phyloP scores from a whole-genome alignment of 208 protist species.

The Crithidia fasciculata region DNA sequence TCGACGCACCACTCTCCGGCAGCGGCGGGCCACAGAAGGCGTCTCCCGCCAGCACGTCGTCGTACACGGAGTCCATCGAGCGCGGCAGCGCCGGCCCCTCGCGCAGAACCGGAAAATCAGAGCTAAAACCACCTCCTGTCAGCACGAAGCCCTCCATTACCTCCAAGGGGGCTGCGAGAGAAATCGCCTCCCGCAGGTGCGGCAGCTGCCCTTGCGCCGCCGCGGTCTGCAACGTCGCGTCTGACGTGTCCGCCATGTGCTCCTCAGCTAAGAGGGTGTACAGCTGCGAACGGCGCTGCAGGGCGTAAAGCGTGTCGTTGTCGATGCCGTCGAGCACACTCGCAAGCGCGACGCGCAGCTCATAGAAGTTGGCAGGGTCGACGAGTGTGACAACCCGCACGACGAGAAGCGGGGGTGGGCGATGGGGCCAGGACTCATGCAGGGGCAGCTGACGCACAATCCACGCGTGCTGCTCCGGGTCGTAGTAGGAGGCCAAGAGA shows the following conservation, averaged over 20 bases:
- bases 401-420: conserved; percentile 25
- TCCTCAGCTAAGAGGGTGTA: conserved; percentile 21
- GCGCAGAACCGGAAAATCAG: conserved; percentile 58
- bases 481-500: conserved; percentile 63
- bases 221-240: conserved; percentile 7
- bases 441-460: conserved; percentile 53
- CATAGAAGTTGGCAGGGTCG: conserved; percentile 50
- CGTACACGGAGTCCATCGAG: conserved; percentile 30
- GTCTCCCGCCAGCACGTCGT: conserved; percentile 19
- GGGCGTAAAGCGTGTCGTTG: conserved; percentile 39
- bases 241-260: conserved; percentile 19
- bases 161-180: conserved; percentile 38
- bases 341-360: conserved; percentile 44
- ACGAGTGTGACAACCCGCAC: conserved; percentile 49
- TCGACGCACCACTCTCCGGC: not conserved
- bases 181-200: conserved; percentile 23
- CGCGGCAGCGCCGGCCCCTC: conserved; percentile 37
- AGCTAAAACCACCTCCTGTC: conserved; percentile 60
- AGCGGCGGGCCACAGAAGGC: conserved; percentile 20
- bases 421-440: conserved; percentile 24
- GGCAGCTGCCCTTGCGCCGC: conserved; percentile 18
- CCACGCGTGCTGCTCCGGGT: conserved; percentile 52
- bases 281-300: conserved; percentile 41
- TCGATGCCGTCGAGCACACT: conserved; percentile 31
- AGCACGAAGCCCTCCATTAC: conserved; percentile 51